Base-by-base conservation (phyloP, 768 basidiomycete genomes). In the Pilatotrama ljubarskyi region DNA sequence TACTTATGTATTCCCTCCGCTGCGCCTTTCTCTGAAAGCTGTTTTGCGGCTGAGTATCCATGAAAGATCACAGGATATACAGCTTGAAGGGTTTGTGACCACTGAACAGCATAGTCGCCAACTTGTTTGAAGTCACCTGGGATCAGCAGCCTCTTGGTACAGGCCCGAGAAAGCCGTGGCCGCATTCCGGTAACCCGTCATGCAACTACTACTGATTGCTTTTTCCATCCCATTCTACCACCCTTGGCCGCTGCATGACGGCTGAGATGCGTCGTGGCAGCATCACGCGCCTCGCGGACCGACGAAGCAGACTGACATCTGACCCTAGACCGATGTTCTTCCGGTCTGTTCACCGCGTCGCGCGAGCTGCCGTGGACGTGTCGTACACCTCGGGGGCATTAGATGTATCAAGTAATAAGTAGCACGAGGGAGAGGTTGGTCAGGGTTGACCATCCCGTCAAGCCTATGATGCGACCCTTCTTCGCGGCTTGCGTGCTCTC, bases 261-360 rank as follows among this genome's bases (percentile, higher is more conserved):
- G 47, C 20, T 29, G 48, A 22, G 35, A 40, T 11, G 58, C 22
- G 48, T 25, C 10, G 24, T 6, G 35, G 13, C 35, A 13, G 51
- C 13, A 20, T 53, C 61, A 62, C 37, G 61, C 61, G 61, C 55
- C 35, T 18, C 10, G 1, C 13, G 22, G 10, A 29, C 29, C 20
- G 47, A 25, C 26, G 25, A 37, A 7, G 9, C 32, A 15, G 38
- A 44, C 47, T 26, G 8, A 26, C 65, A 66, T 43, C 62, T 66
- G 65, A 66, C 62, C 42, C 32, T 22, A 38, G 1, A 14, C 65
- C 65, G 65, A 66, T 47, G 37, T 64, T 66, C 56, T 32, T 48
- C 65, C 65, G 59, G 5, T 14, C 5, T 6, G 37, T 22, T 13
- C 22, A 24, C 2, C 17, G 48, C 11, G n/a, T 20, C 48, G 4